Evolutionary conservation across 768 basidiomycete genomes (phyloP), one percentile per base, ranked within the genome.

Genomic region (Russula compacta): DNA sequence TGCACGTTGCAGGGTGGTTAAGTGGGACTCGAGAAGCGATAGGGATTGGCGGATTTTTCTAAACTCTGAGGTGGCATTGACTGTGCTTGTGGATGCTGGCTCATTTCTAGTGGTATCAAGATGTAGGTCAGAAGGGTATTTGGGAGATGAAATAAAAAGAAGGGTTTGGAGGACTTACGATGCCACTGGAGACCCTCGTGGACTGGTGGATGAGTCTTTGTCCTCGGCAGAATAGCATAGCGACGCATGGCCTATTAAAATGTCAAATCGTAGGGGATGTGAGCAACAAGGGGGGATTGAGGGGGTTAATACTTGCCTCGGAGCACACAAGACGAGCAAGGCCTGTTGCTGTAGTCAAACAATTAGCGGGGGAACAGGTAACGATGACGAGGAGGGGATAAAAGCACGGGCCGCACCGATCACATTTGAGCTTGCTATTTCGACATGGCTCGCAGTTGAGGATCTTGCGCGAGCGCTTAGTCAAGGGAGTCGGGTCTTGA

Each of bases 401-500:
- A 21, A 35, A 21, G 15, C 2, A 21, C 33, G 29, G 44, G 38
- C 29, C 53, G 35, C 43, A 66, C 65, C 65, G 58, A 40, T 66
- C 65, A 17, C 65, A 66, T n/a, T 66, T 66, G 56, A 66, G 63
- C 56, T 66, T 66, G 59, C 65, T 66, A 43, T 57, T 60, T 53
- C 65, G 57, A 54, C 65, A 66, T 24, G 65, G 63, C 53, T 64
- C 58, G 46, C 65, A 66, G 36, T 66, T 66, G 46, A 66, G 63
- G 14, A 59, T 65, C 49, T 59, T 64, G 46, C 65, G 65, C 5
- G 63, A 56, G 52, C 65, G 65, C 52, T 64, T 66, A 46, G 46
- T 60, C 53, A 53, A 55, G 17, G 63, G 53, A 47, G 63, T 59
- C 19, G 19, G 19, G 44, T 66, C 65, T 58, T 57, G 63, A 40